Conservation (phyloP, 192 early-diverging fungal species). For the Blastocladiella britannica region DNA sequence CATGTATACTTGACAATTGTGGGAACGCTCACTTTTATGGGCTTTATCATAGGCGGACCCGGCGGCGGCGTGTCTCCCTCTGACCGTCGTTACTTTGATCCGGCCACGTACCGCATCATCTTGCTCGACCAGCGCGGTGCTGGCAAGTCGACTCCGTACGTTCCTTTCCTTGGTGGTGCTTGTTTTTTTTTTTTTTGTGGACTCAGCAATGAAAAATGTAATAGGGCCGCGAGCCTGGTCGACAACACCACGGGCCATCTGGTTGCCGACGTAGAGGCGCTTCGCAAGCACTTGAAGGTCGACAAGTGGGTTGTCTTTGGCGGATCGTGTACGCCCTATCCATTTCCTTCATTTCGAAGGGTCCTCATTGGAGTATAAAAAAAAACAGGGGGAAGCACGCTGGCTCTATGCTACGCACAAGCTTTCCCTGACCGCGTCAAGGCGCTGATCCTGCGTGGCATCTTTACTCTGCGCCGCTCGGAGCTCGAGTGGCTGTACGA, state of each 20-base stretch:
- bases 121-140: conserved; percentile 46
- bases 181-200: background rate
- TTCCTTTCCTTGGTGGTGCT: background rate
- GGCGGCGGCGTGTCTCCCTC: conserved; percentile 34
- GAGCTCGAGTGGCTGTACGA: conserved; percentile 49
- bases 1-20: no score
- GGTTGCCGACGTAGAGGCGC: conserved; percentile 39
- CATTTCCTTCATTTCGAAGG: no score
- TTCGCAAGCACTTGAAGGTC: conserved; percentile 35
- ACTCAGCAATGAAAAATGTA: background rate
- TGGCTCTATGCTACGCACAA: conserved; percentile 33
- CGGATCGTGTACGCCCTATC: no score
- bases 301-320: conserved; percentile 60
- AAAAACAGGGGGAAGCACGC: conserved; percentile 12
- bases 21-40: no score
- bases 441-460: conserved; percentile 44
- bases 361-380: no score
- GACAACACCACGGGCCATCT: conserved; percentile 47
- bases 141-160: conserved; percentile 38
- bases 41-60: conserved; percentile 42
- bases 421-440: conserved; percentile 37
- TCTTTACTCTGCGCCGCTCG: conserved; percentile 29
- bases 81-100: conserved; percentile 29
- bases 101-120: conserved; percentile 35
- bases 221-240: conserved; percentile 26